These are phyloP conservation scores for Leccinum griseonigrum DNA, from an alignment of 1,284 basidiomycete genomes.

Conservation along the genomic window DNA sequence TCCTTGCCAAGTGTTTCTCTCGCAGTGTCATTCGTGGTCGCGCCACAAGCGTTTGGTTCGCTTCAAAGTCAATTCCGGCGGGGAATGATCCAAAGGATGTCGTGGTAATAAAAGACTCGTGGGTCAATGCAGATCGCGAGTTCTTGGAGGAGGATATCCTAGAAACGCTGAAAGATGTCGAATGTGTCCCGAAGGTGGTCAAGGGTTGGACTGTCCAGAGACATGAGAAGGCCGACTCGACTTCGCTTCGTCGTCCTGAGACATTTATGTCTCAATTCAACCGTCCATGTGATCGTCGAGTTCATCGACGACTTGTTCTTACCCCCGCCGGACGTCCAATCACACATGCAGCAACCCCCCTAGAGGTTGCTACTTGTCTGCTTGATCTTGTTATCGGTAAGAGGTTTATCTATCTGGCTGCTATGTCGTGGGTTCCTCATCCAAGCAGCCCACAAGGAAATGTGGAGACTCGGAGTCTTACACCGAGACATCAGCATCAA, in stretches of 20 bases:
- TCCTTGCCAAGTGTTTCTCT: not conserved
- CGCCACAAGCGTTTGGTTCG: not conserved
- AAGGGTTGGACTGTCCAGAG: not conserved
- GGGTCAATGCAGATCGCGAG: not conserved
- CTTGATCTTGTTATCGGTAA: not conserved
- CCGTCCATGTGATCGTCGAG: not conserved
- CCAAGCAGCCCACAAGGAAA: not conserved
- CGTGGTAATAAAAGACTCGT: not conserved
- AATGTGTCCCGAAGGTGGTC: not conserved
- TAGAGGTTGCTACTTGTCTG: not conserved
- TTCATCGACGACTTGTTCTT: not conserved
- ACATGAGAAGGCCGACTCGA: not conserved
- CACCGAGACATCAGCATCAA: constrained; percentile 1
- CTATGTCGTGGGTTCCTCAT: not conserved
- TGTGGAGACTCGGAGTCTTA: not conserved
- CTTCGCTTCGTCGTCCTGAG: not conserved
- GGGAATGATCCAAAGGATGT: not conserved
- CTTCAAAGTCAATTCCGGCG: not conserved
- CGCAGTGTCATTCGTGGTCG: not conserved
- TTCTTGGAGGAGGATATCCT: not conserved
- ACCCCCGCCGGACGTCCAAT: not conserved
- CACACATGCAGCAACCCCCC: not conserved
- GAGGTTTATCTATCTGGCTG: not conserved
- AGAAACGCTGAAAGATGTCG: not conserved
- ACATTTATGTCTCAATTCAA: not conserved